Percentiles rank a stretch among this genome's conserved stretches.
Conservation (phyloP, 2,329 filamentous ascomycete species). For the Pleoardoris graminearum region DNA sequence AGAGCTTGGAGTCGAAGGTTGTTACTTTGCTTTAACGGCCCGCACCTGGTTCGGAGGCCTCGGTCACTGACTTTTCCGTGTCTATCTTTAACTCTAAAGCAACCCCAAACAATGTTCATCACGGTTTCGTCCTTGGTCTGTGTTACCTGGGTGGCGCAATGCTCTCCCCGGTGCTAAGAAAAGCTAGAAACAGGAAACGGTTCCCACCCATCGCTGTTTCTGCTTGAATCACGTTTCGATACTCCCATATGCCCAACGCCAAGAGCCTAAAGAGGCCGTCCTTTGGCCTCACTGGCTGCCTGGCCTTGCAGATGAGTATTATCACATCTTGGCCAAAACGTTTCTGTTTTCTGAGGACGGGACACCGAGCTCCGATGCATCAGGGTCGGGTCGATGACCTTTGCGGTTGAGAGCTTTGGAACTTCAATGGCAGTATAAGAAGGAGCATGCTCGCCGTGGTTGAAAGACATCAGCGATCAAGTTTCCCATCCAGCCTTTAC, state of each 20-base stretch:
- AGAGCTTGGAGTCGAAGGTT: too few relatives aligned
- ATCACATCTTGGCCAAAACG: conserved; percentile 40
- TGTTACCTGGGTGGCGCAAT: too few relatives aligned
- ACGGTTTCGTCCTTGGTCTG: conserved; percentile 11
- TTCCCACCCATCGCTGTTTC: conserved; percentile 22
- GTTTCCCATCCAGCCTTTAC: conserved; percentile 40
- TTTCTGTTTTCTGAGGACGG: conserved; percentile 23
- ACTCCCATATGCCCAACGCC: conserved; percentile 8
- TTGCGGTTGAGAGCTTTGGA: neutral
- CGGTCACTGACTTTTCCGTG: neutral
- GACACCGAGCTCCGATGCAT: conserved; percentile 13
- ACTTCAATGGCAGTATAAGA: conserved; percentile 32
- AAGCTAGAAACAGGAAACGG: conserved; percentile 26
- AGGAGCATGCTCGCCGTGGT: conserved; percentile 16
- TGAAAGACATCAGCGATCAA: conserved; percentile 39
- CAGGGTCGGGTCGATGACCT: conserved; percentile 1
- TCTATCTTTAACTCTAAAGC: conserved; percentile 6
- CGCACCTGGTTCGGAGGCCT: conserved; percentile 1
- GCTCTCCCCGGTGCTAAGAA: too few relatives aligned
- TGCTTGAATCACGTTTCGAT: conserved; percentile 33
- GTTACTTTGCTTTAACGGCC: too few relatives aligned
- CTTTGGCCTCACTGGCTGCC: conserved; percentile 15
- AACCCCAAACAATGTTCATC: neutral
- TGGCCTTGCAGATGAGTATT: conserved; percentile 21
- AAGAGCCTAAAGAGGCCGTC: conserved; percentile 16